Evolutionary conservation across 106 monocot species (phyloP), one percentile per base, ranked within the genome.

Genomic region (Hemerocallis citrina): DNA sequence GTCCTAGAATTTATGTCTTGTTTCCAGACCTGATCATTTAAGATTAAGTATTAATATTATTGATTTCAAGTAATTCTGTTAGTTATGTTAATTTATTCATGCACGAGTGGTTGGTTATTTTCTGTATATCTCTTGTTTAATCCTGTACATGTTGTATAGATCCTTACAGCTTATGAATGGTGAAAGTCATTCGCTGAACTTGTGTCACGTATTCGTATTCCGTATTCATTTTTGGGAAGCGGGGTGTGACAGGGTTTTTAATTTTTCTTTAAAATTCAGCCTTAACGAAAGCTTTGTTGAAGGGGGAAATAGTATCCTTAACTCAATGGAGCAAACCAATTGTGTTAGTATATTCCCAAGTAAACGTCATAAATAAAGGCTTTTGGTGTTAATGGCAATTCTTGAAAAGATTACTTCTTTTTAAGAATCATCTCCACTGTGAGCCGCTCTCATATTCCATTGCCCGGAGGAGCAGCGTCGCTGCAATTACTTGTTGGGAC

Each of bases 361-460:
- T 54, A 59, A 75, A 83, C 63, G 68, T 74, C 62, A 52, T 29
- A 78, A 27, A 83, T 1, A 27, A 55, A 74, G 67, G 42, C 58
- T 62, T 57, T 7, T 22, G 56, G 12, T 62, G 83, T 74, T 74
- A 77, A 77, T 37, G 73, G 59, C n/a, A 35, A 14, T 35, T 34
- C 36, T 31, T 51, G 0, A 34, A 51, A 50, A 0, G 19, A 52
- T 52, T n/a, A 52, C 14, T 38, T 17, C 66, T 67, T 68, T 59
- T 47, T 58, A 13, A 24, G 20, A 3, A 49, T 43, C 31, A 12
- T 43, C 61, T 33, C 29, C 24, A 54, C 34, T 67, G 34, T 8
- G 27, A 14, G 7, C 32, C 34, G 32, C 52, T 66, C 70, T 74
- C 81, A 76, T 81, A 81, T 80, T 80, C 80, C 75, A 80, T 71